Percentiles rank a stretch among this genome's conserved stretches.
Evolutionary conservation across 2,329 filamentous ascomycete genomes (phyloP).

Genomic region (Colletotrichum tanaceti): DNA sequence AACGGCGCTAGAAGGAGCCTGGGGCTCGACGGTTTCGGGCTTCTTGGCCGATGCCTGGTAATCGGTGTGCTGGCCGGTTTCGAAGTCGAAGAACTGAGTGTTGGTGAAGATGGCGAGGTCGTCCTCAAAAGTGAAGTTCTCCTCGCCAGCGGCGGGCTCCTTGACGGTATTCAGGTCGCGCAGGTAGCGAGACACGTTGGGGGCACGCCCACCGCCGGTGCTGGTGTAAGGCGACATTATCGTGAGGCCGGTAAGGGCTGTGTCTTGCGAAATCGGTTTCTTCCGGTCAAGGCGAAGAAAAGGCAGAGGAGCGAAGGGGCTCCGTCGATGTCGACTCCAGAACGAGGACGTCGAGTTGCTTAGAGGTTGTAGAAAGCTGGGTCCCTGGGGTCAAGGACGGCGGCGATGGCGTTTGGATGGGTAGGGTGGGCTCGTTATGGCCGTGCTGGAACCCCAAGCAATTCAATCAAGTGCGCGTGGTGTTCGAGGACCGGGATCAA

Average conservation of each 20-base stretch:
- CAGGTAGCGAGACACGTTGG: constrained; percentile 91
- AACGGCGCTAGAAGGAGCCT: constrained; percentile 44
- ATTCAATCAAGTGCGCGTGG: constrained; percentile 18
- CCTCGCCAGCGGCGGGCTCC: constrained; percentile 66
- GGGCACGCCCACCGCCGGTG: constrained; percentile 76
- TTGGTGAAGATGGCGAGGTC: constrained; percentile 85
- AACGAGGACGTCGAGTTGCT: constrained; percentile 34
- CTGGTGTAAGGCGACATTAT: constrained; percentile 72
- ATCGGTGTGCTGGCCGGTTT: constrained; percentile 71
- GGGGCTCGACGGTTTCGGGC: constrained; percentile 51
- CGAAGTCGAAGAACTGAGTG: constrained; percentile 84
- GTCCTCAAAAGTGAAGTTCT: constrained; percentile 73
- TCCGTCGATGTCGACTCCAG: constrained; percentile 21
- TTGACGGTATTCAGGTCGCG: constrained; percentile 84
- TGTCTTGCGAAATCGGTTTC: constrained; percentile 7
- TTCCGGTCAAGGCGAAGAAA: constrained; percentile 8
- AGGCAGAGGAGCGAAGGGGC: constrained; percentile 21
- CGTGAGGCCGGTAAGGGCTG: constrained; percentile 30
- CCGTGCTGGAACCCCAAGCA: constrained; percentile 15
- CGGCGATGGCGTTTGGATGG: constrained; percentile 33
- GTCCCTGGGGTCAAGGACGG: constrained; percentile 14
- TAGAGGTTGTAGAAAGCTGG: constrained; percentile 30
- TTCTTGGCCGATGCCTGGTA: constrained; percentile 64
- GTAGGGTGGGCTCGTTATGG: constrained; percentile 28
- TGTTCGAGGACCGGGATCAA: constrained; percentile 14